Evolutionary conservation across 345 rosid genomes (phyloP).

Genomic region (Aegle marmelos): DNA sequence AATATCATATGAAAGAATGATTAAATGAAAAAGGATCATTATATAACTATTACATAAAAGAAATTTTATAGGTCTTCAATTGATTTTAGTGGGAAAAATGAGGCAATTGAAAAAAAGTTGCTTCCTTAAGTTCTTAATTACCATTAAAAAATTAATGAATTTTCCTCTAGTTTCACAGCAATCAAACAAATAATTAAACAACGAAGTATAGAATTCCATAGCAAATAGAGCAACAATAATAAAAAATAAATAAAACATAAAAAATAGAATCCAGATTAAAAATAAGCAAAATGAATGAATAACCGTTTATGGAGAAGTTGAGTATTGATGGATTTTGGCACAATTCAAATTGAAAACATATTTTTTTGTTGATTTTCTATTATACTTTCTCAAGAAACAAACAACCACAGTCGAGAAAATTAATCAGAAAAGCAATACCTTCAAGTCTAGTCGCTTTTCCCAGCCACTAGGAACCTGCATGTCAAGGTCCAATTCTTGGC

Average conservation of each 20-base stretch:
- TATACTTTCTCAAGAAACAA: conserved; percentile 18
- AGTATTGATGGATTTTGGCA: background rate
- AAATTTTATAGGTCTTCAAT: background rate
- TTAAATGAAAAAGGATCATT: too few species aligned
- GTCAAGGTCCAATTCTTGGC: conserved; percentile 83
- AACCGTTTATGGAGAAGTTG: background rate
- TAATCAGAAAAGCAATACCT: conserved; percentile 37
- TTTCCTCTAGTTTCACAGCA: conserved; percentile 13
- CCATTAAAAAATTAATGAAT: background rate
- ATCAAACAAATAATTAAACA: conserved; percentile 15
- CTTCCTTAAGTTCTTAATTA: background rate
- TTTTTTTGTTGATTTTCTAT: background rate
- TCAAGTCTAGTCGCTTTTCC: conserved; percentile 89
- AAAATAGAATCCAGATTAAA: background rate
- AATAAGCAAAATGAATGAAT: background rate
- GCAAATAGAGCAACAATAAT: background rate
- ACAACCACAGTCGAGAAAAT: background rate
- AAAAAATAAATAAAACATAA: too few species aligned
- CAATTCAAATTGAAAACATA: background rate
- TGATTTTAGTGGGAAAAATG: conserved; percentile 2
- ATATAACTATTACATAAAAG: background rate
- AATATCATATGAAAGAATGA: background rate
- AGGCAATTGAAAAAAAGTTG: background rate
- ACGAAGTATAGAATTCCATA: background rate
- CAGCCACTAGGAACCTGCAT: conserved; percentile 81